Evolutionary conservation across 371 early-diverging fungal species (phyloP).

Genomic region (Rhizomucor miehei): DNA sequence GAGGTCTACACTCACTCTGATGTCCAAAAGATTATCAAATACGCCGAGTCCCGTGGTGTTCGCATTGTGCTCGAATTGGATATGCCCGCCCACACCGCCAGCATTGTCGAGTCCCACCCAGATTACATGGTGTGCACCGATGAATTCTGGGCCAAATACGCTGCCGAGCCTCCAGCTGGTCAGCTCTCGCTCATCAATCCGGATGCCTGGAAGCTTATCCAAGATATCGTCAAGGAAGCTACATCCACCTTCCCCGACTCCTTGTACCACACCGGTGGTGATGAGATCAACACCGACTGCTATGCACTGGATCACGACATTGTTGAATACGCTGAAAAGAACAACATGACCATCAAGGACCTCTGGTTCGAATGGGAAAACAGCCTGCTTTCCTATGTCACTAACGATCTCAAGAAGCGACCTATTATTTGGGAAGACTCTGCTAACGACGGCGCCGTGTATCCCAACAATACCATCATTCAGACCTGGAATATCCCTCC

Average conservation of each 20-base stretch:
- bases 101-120: slow-evolving; percentile 41
- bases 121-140: slow-evolving; percentile 46
- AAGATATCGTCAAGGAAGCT: slow-evolving; percentile 63
- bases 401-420: slow-evolving; percentile 27
- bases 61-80: slow-evolving; percentile 80
- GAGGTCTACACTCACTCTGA: slow-evolving; percentile 61
- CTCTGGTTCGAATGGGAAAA: slow-evolving; percentile 35
- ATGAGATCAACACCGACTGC: slow-evolving; percentile 73
- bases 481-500: slow-evolving; percentile 58
- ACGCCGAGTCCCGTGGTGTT: slow-evolving; percentile 70
- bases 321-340: slow-evolving; percentile 18
- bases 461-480: slow-evolving; percentile 45
- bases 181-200: slow-evolving; percentile 67
- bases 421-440: slow-evolving; percentile 51
- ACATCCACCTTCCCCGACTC: slow-evolving; percentile 61
- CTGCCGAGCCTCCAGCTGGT: slow-evolving; percentile 73
- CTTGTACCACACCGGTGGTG: slow-evolving; percentile 72
- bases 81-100: slow-evolving; percentile 75
- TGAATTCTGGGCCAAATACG: slow-evolving; percentile 48
- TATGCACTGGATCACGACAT: slow-evolving; percentile 43
- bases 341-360: slow-evolving; percentile 24
- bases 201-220: slow-evolving; percentile 53
- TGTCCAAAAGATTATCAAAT: slow-evolving; percentile 56
- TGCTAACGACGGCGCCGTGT: slow-evolving; percentile 19
- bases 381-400: slow-evolving; percentile 24